These are phyloP conservation scores for Apostasia shenzhenica DNA, from an alignment of 106 monocot species.

Conservation along the genomic window DNA sequence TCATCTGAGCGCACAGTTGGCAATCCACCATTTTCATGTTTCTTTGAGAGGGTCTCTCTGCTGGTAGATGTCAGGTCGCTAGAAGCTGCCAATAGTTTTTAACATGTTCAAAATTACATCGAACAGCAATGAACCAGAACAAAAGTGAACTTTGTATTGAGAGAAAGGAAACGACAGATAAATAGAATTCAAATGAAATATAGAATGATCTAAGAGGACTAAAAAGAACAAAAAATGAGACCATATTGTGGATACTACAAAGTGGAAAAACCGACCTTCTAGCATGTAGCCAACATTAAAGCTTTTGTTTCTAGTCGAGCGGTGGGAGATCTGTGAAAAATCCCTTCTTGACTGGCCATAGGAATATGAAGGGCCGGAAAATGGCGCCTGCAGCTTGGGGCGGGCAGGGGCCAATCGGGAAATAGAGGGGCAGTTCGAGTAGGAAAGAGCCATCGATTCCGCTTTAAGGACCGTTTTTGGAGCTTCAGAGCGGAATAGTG, in stretches of 20 bases:
- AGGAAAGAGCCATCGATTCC: conserved; percentile 6
- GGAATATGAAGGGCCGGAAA: not conserved
- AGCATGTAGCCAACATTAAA: not conserved
- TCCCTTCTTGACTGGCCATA: not conserved
- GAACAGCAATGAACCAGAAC: no score
- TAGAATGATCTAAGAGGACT: no score
- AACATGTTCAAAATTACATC: not conserved
- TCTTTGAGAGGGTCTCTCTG: conserved; percentile 21
- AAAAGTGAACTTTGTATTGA: no score
- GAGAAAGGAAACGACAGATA: no score
- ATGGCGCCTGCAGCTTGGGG: not conserved
- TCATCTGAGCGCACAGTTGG: conserved; percentile 21
- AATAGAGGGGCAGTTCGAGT: not conserved
- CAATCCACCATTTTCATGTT: conserved; percentile 41
- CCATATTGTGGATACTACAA: not conserved
- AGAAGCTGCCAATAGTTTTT: conserved; percentile 10
- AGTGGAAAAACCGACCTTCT: not conserved
- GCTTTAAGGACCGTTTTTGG: not conserved
- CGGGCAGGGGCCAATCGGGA: not conserved
- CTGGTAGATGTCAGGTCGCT: conserved; percentile 5
- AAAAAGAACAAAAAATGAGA: no score
- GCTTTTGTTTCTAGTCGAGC: not conserved
- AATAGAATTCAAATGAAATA: no score
- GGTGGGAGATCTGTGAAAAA: not conserved
- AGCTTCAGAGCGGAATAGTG: not conserved